A percentile compares a stretch with the other conserved stretches of the same genome.
phyloP scores from a whole-genome alignment of 768 basidiomycete species.

The Termitomyces heimii region DNA sequence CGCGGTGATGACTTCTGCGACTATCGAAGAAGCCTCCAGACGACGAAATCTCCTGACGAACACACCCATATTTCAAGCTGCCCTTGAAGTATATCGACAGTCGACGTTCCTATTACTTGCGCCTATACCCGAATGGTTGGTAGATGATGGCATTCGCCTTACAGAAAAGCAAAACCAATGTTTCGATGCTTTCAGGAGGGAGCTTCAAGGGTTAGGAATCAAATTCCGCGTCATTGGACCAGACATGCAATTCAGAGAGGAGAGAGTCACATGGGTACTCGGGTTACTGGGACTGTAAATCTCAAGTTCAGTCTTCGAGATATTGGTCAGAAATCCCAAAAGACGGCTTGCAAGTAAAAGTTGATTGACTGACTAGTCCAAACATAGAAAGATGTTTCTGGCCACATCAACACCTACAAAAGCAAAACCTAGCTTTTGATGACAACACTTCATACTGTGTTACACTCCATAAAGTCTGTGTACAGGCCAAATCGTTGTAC shows the following conservation, averaged over 20 bases:
- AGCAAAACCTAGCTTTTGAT: not conserved
- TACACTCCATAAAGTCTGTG: not conserved
- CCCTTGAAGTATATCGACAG: constrained; percentile 35
- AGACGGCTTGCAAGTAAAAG: not conserved
- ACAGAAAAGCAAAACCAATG: constrained; percentile 42
- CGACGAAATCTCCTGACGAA: constrained; percentile 29
- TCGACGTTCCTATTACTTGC: constrained; percentile 49
- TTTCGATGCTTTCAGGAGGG: constrained; percentile 28
- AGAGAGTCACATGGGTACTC: constrained; percentile 23
- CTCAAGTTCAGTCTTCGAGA: not conserved
- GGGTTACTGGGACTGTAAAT: constrained; percentile 5
- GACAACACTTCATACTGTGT: not conserved
- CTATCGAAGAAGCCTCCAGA: constrained; percentile 27
- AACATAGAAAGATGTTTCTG: not conserved
- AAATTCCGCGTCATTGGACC: constrained; percentile 38
- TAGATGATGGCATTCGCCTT: constrained; percentile 59
- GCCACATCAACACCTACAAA: not conserved
- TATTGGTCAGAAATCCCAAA: not conserved
- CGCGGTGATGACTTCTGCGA: constrained; percentile 39
- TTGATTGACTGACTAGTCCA: not conserved
- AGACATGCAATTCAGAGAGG: constrained; percentile 35
- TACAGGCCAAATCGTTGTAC: not conserved
- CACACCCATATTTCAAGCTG: constrained; percentile 32
- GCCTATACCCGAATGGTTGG: constrained; percentile 53
- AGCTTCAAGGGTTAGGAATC: constrained; percentile 37